Evolutionary conservation across 495 filamentous ascomycete species (phyloP), one percentile per base, ranked within the genome.

Genomic region (Thermothielavioides terrestris): DNA sequence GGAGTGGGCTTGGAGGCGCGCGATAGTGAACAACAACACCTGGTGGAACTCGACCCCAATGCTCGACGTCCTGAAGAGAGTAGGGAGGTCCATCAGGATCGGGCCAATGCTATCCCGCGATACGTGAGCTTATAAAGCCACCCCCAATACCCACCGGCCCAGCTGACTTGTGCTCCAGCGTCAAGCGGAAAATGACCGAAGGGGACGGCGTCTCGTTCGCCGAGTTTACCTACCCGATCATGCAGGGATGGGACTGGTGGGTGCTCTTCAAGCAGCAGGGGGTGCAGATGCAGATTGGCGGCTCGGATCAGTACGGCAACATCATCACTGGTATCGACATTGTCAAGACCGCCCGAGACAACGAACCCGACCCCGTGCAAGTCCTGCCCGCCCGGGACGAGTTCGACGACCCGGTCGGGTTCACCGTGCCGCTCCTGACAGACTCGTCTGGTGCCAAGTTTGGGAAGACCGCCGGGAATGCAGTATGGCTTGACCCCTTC

Each of bases 181-280:
- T 96, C 45, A 92, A 86, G 65, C 83, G 74, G 11, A 85, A 84
- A 49, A 77, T 97, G 77, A 71, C 72, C 21, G 80, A 79, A 20
- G 87, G 87, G 0, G 85, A 91, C 43, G 92, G 92, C 45, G 88
- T 99, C 81, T 92, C 90, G 8, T 87, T 91, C 56, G 82, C 87
- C 17, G 92, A 99, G 66, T 95, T 99, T 62, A 74, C 79, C 2
- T 99, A 99, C 56, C 92, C 94, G 12, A 63, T 97, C 20, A 76
- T 99, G 55, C 92, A 99, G 64, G 86, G 82, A n/a, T 97, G 89
- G 82, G 92, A 99, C 65, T 99, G 89, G 83, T 96, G 85, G 85
- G 65, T 81, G 46, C 72, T 97, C 67, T 89, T 84, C 59, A 28
- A 22, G 1, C 70, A 62, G 2, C 74, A 77, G 22, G 77, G 75